Base-by-base conservation (phyloP, 768 basidiomycete species). In the Podaxis mareebaensis region DNA sequence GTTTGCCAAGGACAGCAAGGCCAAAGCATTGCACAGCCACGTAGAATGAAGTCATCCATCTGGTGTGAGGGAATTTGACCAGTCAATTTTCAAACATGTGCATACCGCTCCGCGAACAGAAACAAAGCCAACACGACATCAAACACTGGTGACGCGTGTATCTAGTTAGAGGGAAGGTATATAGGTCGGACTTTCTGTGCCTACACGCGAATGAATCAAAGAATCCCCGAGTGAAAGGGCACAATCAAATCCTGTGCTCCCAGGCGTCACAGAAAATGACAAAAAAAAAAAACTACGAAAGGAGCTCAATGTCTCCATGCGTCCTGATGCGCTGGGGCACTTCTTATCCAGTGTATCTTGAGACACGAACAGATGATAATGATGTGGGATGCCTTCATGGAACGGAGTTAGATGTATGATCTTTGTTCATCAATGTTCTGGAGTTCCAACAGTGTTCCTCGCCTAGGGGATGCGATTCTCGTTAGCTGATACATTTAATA, bases 401-500 rank as follows among this genome's bases (percentile, higher is more conserved):
- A 61, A 15, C n/a, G 42, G 28, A 42, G 20, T 33, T 22, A 44
- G 15, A 40, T 15, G 15, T 44, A 15, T 10, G n/a, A 20, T 52
- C 39, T 40, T 17, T 53, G 51, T 40, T 33, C 24, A 53, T 46
- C 42, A 57, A 42, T 24, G 60, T n/a, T 61, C 60, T 17, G 39
- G 28, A 40, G 13, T 53, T 5, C 11, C 46, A 72, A 46, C 64
- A 51, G 60, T 67, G 2, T 70, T 69, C 48, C 66, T 68, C 7
- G 72, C 74, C 74, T 75, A 56, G 40, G 40, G n/a, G 52, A 58
- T 39, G 15, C 30, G 51, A 60, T 51, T 8, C 33, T 39, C 22
- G 24, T n/a, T 51, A 57, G 39, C 36, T n/a, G 30, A 46, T n/a
- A 30, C 2, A 13, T n/a, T 63, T 12, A 22, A 26, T 36, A 13